phyloP scores from a whole-genome alignment of 441 rosid species.

The Cnidoscolus chayamansa region DNA sequence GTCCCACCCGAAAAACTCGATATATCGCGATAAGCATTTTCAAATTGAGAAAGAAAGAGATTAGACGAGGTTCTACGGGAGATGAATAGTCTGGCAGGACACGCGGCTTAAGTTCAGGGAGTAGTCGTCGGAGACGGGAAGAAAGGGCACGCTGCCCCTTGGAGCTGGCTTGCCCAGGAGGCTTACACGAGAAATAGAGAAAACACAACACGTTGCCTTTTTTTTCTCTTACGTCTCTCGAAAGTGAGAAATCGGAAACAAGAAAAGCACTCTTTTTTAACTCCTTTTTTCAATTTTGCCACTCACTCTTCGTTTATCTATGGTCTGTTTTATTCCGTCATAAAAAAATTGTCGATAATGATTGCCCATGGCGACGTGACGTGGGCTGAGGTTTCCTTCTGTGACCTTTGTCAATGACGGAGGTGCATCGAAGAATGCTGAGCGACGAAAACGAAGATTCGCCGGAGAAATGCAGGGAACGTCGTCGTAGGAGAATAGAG shows the following conservation, averaged over 20 bases:
- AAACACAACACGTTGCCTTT: conserved; percentile 30
- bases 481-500: conserved; percentile 60
- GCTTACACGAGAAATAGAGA: conserved; percentile 19
- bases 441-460: conserved; percentile 41
- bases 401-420: conserved; percentile 34
- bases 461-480: conserved; percentile 57
- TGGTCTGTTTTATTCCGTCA: not conserved
- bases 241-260: conserved; percentile 5
- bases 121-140: conserved; percentile 23
- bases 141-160: conserved; percentile 5
- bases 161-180: conserved; percentile 19
- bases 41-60: conserved; percentile 16
- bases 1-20: not conserved
- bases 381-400: not conserved
- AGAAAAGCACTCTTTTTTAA: not conserved
- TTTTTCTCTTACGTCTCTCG: conserved; percentile 20
- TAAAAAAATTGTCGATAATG: not conserved
- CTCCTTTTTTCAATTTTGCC: not conserved
- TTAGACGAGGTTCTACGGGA: not conserved
- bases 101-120: conserved; percentile 24
- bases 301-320: not conserved
- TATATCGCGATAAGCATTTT: not conserved
- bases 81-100: conserved; percentile 11
- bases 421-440: conserved; percentile 34
- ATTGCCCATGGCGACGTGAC: conserved; percentile 5